phyloP scores from a whole-genome alignment of 495 filamentous ascomycete genomes.

The Xylaria sp. region DNA sequence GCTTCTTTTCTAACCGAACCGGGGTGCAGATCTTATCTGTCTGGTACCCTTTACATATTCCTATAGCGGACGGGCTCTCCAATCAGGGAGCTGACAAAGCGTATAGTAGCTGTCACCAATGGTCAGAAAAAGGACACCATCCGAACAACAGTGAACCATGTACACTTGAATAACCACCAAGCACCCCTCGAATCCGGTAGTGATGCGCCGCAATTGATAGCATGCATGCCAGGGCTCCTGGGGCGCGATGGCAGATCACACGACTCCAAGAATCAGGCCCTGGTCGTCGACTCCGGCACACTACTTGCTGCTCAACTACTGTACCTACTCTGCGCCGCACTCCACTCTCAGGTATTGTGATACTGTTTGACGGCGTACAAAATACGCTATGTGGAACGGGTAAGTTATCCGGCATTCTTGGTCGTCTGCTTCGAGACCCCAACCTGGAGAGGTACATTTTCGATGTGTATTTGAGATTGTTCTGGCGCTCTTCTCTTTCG shows the following conservation, averaged over 20 bases:
- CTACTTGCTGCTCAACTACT: not conserved
- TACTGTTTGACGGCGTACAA: slow-evolving; percentile 13
- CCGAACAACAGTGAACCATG: not conserved
- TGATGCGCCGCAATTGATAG: not conserved
- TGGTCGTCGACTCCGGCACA: slow-evolving; percentile 1
- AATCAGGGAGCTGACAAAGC: not conserved
- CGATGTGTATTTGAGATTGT: slow-evolving; percentile 25
- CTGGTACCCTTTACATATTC: slow-evolving; percentile 6
- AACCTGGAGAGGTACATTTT: slow-evolving; percentile 14
- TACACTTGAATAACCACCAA: not conserved
- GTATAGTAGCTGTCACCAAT: slow-evolving; percentile 1
- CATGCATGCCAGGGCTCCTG: slow-evolving; percentile 16
- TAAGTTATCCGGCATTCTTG: slow-evolving; percentile 18
- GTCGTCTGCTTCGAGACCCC: not conserved
- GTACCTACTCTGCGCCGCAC: not conserved
- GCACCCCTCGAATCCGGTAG: not conserved
- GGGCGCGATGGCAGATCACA: slow-evolving; percentile 18
- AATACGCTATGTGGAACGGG: slow-evolving; percentile 11
- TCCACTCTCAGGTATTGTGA: slow-evolving; percentile 6
- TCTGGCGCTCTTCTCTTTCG: slow-evolving; percentile 9
- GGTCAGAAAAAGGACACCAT: not conserved
- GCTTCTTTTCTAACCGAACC: slow-evolving; percentile 37
- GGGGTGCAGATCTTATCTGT: slow-evolving; percentile 32
- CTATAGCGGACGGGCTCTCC: not conserved
- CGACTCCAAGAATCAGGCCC: slow-evolving; percentile 24